Base-by-base conservation (phyloP, 1,284 basidiomycete genomes). In the Trametes pubescens region DNA sequence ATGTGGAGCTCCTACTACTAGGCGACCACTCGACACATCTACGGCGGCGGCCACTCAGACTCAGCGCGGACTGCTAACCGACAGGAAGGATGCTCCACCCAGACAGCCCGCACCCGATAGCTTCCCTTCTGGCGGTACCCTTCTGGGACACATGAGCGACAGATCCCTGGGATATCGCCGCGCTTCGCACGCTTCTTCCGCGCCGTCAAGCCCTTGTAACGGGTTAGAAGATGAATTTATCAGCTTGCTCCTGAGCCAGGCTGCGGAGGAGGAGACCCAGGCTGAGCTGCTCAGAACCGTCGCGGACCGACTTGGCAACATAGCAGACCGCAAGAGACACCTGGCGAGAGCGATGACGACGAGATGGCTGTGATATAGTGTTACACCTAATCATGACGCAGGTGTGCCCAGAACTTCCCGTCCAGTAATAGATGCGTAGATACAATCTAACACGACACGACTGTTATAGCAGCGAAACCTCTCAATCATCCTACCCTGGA, bases 221-320 rank as follows among this genome's bases (percentile, higher is more conserved):
- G 55, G 68, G 9, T 58, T 77, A 49, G 69, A 76, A 47, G 65
- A 68, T 24, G 75, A 76, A 63, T 76, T 76, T 54, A 62, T 70
- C 21, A 54, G 55, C 21, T 65, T 77, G 14, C 66, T 77, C 5
- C 53, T 73, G 46, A 59, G 65, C 46, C 69, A 72, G 53, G 75
- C 74, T 4, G 57, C 48, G 24, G 72, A 70, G 26, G 76, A 76
- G 51, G 74, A 76, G 62, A 63, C 43, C 32, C 67, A 74, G 21
- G 73, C 74, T 3, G 55, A 56, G 48, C 66, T 73, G 40, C 66
- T 77, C 34, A 63, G 61, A 51, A 58, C 49, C 21, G 56, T 78
- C 54, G 75, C 74, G 29, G 54, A 62, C 53, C 65, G 68, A 35
- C 62, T 72, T 47, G 69, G 74, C 57, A 58, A 63, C 21, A 60